A percentile compares a stretch with the other conserved stretches of the same genome.
phyloP scores from a whole-genome alignment of 164 flowering plant genomes.

The Aristolochia fimbriata region DNA sequence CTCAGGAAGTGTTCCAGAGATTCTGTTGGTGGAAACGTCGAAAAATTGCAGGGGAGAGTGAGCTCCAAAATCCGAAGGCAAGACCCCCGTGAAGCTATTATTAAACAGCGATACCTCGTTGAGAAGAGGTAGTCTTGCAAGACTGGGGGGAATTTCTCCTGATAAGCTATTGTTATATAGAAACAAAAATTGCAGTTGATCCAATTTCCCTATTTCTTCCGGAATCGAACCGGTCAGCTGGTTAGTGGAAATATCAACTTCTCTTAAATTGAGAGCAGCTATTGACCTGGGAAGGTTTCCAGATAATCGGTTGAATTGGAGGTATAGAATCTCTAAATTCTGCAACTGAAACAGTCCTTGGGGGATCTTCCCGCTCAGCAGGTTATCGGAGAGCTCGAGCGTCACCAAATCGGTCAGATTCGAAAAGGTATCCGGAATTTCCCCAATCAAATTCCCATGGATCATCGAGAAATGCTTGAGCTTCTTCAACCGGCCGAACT shows the following conservation, averaged over 20 bases:
- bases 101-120: slow-evolving; percentile 20
- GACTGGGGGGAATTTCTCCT: slow-evolving; percentile 34
- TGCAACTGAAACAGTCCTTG: slow-evolving; percentile 36
- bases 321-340: slow-evolving; percentile 34
- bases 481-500: slow-evolving; percentile 41
- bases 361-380: slow-evolving; percentile 46
- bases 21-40: slow-evolving; percentile 24
- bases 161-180: slow-evolving; percentile 34
- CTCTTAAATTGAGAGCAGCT: slow-evolving; percentile 22
- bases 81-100: slow-evolving; percentile 30
- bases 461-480: slow-evolving; percentile 31
- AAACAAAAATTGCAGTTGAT: slow-evolving; percentile 18
- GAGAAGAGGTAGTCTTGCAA: slow-evolving; percentile 23
- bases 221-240: slow-evolving; percentile 59
- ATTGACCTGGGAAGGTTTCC: slow-evolving; percentile 48
- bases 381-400: slow-evolving; percentile 45
- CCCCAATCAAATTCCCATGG: slow-evolving; percentile 39
- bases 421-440: slow-evolving; percentile 36
- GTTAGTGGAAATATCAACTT: slow-evolving; percentile 48
- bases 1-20: slow-evolving; percentile 41
- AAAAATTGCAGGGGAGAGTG: slow-evolving; percentile 23
- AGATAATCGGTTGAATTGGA: slow-evolving; percentile 35
- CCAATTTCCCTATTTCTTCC: slow-evolving; percentile 39
- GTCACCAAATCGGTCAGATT: slow-evolving; percentile 27
- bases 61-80: slow-evolving; percentile 42